Evolutionary conservation across 495 filamentous ascomycete species (phyloP).

Genomic region (Parathielavia hyrcaniae): DNA sequence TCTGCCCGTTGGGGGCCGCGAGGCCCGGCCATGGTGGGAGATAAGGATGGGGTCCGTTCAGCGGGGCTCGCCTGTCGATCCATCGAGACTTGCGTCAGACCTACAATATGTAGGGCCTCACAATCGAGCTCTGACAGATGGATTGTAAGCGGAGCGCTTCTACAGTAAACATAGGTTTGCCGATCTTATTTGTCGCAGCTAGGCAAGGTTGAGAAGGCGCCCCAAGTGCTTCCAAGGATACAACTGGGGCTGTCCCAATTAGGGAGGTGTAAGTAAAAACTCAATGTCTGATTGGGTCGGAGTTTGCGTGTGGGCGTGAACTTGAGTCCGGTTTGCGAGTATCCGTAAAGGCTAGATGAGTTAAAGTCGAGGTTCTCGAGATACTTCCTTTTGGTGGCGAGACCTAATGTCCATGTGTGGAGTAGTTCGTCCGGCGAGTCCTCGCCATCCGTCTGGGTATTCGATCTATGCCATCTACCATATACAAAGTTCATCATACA

Average conservation of each 20-base stretch:
- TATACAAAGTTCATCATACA: constrained; percentile 5
- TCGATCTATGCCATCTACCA: constrained; percentile 9
- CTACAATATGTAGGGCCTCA: no score
- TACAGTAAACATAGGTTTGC: no score
- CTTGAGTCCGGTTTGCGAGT: no score
- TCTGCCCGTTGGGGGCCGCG: no score
- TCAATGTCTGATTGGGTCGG: constrained; percentile 12
- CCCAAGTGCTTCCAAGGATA: background rate
- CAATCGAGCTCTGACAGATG: no score
- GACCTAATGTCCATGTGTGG: no score
- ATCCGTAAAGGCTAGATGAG: no score
- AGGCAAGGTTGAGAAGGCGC: constrained; percentile 14
- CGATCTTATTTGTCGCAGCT: constrained; percentile 9
- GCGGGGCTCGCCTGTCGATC: background rate
- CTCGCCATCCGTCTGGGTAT: constrained; percentile 3
- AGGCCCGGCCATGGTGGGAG: background rate
- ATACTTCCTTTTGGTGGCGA: no score
- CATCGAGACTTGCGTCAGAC: background rate
- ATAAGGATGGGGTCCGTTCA: constrained; percentile 2
- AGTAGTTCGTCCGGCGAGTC: no score
- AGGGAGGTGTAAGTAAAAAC: constrained; percentile 15
- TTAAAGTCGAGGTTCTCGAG: no score
- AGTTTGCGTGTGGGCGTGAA: background rate
- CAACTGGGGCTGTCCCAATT: constrained; percentile 6
- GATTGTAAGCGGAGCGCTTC: background rate